Base-by-base conservation (phyloP, 2,329 filamentous ascomycete species). In the Beauveria pseudobassiana region DNA sequence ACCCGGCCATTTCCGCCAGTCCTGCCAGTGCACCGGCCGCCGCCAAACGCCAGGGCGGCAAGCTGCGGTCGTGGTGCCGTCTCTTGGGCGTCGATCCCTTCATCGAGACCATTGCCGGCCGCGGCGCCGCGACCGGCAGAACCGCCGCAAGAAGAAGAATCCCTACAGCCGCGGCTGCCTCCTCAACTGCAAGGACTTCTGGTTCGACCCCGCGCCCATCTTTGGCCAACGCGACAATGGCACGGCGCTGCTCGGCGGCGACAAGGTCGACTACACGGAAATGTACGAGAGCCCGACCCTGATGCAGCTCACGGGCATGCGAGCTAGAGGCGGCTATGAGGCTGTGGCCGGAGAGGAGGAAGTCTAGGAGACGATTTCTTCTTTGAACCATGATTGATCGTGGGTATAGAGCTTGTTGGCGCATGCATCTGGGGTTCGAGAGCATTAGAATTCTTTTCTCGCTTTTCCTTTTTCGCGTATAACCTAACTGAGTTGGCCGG, bases 181-280 rank as follows among this genome's bases (percentile, higher is more conserved):
- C n/a, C 84, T 87, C 63, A 99, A 99, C 72, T 99, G 95, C 75
- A 88, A 85, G 66, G 96, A 99, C 74, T 99, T 99, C 73, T 98
- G 93, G 91, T 93, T 90, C 69, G 95, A 98, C 71, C 86, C 90
- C 1, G 87, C 90, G 2, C 89, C 93, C 0, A 74, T 96, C 20
- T 93, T 96, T 72, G 86, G 88, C 12, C 85, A 82, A 68, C 83
- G 88, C 62, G 86, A 90, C 69, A 88, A 84, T 56, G 93, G 93
- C 14, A 81, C 82, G 49, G 92, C 89, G 0, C 77, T 92, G 72
- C 76, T 99, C 8, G 90, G 87, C 16, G 93, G 95, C 2, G 82
- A 89, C 69, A 78, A 82, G 45, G 85, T 99, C 52, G 91, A 97
- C 75, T 99, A 97, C 74, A 90, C 89, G 22, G 84, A 83, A 62